Evolutionary conservation across 306 rosid genomes (phyloP).

Genomic region (Vachellia collinsii): DNA sequence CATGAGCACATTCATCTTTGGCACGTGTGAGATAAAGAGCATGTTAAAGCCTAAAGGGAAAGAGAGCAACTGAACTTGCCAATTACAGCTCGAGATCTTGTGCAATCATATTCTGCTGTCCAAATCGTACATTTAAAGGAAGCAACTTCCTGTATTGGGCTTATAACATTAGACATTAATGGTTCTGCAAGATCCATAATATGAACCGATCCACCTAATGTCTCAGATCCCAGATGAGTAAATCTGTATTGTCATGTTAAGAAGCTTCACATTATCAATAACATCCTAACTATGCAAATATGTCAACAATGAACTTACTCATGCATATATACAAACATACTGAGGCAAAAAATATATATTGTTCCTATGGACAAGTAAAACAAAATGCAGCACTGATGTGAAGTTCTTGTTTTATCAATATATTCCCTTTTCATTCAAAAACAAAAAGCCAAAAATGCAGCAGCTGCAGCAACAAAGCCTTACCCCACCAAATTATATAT

Average conservation of each 20-base stretch:
- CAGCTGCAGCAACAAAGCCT: no score
- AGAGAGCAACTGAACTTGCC: slow-evolving; percentile 52
- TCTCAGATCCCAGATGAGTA: slow-evolving; percentile 78
- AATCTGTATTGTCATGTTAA: slow-evolving; percentile 61
- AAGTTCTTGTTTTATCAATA: no score
- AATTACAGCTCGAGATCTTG: slow-evolving; percentile 61
- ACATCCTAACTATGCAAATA: slow-evolving; percentile 16
- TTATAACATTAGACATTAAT: slow-evolving; percentile 45
- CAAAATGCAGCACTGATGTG: no score
- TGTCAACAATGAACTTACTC: slow-evolving; percentile 8
- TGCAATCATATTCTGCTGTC: slow-evolving; percentile 74
- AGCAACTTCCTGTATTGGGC: slow-evolving; percentile 50
- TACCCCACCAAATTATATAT: no score
- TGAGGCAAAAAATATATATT: not conserved
- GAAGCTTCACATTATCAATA: slow-evolving; percentile 40
- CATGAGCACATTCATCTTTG: slow-evolving; percentile 8
- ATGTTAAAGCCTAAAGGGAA: slow-evolving; percentile 11
- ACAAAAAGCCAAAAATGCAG: no score
- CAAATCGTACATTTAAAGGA: slow-evolving; percentile 75
- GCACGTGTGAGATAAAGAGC: not conserved
- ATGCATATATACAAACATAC: not conserved
- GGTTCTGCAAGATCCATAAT: slow-evolving; percentile 63
- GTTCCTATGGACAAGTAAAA: not conserved
- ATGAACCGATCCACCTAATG: slow-evolving; percentile 68
- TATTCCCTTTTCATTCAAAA: no score